Evolutionary conservation across 306 rosid species (phyloP).

Genomic region (Amphicarpaea edgeworthii): DNA sequence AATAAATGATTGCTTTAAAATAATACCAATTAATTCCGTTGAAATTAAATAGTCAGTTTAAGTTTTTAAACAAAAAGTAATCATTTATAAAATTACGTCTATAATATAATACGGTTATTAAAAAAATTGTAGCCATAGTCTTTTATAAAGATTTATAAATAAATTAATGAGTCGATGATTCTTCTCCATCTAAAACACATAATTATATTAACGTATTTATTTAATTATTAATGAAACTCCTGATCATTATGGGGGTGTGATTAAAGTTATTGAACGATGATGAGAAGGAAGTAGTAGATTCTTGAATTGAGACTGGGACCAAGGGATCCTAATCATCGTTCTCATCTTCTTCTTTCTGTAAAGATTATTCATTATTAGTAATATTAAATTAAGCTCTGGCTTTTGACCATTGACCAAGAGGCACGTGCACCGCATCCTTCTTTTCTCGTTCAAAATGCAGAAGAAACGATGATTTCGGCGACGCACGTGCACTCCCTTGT

Average conservation of each 20-base stretch:
- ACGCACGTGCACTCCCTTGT: constrained; percentile 79
- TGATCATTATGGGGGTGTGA: constrained; percentile 39
- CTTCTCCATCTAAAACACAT: background rate
- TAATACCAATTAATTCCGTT: no score
- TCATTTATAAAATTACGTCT: no score
- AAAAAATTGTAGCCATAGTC: no score
- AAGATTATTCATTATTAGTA: no score
- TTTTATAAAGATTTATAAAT: background rate
- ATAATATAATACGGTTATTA: no score
- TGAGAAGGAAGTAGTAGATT: constrained; percentile 40
- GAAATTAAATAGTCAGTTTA: no score
- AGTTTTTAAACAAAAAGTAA: no score
- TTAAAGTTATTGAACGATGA: constrained; percentile 52
- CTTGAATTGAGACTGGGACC: constrained; percentile 12
- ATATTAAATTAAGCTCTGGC: no score
- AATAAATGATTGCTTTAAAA: no score
- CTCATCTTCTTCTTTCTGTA: constrained; percentile 60
- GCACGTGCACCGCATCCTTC: constrained; percentile 77
- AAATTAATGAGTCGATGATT: background rate
- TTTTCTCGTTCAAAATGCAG: constrained; percentile 49
- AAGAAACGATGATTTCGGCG: constrained; percentile 73
- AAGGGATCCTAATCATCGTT: constrained; percentile 56
- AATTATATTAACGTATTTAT: background rate
- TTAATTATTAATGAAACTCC: constrained; percentile 13
- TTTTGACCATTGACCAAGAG: constrained; percentile 87